Evolutionary conservation across 495 filamentous ascomycete genomes (phyloP).

Genomic region (Trichoderma gamsii): DNA sequence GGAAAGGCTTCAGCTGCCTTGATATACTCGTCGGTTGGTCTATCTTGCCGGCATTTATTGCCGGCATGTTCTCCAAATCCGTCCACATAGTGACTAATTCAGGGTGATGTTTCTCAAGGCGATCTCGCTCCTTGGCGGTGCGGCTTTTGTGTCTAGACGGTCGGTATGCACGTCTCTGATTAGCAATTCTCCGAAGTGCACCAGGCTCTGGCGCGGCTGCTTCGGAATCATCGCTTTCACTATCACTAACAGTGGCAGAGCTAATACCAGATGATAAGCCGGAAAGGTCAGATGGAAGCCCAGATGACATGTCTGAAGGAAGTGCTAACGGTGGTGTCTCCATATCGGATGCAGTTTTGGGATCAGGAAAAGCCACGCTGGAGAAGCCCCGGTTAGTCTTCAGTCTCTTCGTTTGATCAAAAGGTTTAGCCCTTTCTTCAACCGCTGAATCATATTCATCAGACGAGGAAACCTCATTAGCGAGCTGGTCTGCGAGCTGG

Average conservation of each 20-base stretch:
- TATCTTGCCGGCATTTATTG: slow-evolving; percentile 58
- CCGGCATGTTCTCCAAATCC: slow-evolving; percentile 59
- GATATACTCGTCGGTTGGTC: slow-evolving; percentile 73
- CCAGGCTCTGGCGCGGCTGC: not conserved
- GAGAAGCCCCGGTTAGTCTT: not conserved
- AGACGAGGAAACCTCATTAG: not conserved
- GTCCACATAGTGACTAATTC: slow-evolving; percentile 77
- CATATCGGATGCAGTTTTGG: not conserved
- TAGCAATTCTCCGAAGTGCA: slow-evolving; percentile 13
- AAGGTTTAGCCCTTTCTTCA: not conserved
- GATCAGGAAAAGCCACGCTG: not conserved
- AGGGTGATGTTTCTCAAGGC: slow-evolving; percentile 71
- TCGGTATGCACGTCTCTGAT: slow-evolving; percentile 26
- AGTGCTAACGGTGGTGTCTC: not conserved
- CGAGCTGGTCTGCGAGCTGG: not conserved
- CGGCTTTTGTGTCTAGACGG: slow-evolving; percentile 24
- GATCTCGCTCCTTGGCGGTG: slow-evolving; percentile 20
- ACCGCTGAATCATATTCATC: not conserved
- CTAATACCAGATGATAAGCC: not conserved
- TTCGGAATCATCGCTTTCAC: not conserved
- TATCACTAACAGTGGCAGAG: slow-evolving; percentile 7
- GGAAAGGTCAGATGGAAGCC: not conserved
- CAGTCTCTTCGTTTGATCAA: not conserved
- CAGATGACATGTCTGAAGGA: not conserved
- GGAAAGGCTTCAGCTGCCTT: slow-evolving; percentile 81